Percentiles rank a stretch among this genome's conserved stretches.
phyloP scores from a whole-genome alignment of 108 stramenopile genomes.

The Craspedostauros australis region DNA sequence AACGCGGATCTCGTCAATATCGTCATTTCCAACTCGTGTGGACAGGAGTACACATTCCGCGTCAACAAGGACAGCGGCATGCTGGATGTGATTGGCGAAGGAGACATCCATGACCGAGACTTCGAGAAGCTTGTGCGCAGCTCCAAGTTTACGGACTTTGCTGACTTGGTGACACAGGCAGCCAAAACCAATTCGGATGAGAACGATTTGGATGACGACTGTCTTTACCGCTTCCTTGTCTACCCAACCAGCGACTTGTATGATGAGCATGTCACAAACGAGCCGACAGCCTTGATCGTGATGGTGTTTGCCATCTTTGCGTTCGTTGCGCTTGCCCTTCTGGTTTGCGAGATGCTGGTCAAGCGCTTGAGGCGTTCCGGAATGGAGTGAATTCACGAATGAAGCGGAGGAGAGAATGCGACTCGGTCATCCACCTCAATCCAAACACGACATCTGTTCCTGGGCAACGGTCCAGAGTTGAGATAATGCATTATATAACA shows the following conservation, averaged over 20 bases:
- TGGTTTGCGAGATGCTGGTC: background rate
- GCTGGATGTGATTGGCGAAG: slow-evolving; percentile 2
- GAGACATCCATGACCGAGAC: slow-evolving; percentile 2
- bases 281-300: background rate
- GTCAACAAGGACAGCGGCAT: background rate
- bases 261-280: no score
- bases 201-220: no score
- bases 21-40: slow-evolving; percentile 1
- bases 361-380: background rate
- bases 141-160: background rate
- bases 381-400: no score
- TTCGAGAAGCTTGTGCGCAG: background rate
- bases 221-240: no score
- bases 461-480: no score
- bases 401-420: no score
- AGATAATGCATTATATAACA: no score
- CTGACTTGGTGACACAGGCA: background rate
- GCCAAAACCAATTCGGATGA: no score
- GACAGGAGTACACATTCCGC: background rate
- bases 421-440: no score
- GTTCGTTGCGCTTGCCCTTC: background rate
- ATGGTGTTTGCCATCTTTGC: background rate
- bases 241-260: no score
- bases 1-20: background rate
- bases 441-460: no score